Base-by-base conservation (phyloP, 257 asterid species). In the Nicotiana tabacum region DNA sequence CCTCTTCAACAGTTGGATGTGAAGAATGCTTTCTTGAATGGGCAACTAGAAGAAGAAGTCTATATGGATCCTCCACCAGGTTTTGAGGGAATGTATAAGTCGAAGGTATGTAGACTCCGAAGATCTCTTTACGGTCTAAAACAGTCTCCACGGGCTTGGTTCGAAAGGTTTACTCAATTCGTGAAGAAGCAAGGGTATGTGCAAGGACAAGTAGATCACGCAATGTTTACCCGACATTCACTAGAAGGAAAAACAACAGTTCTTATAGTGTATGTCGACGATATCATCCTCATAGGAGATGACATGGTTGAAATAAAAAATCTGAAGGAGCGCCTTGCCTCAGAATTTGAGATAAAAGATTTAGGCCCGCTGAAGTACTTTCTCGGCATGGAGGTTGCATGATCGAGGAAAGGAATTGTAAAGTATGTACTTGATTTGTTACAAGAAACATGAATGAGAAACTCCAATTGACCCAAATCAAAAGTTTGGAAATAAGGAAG, bases 301-400 rank as follows among this genome's bases (percentile, higher is more conserved):
- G 55, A 83, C 30, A 4, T 24, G 32, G 66, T 4, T 3, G 78
- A 72, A 37, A 17, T 61, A 5, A 8, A 27, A 3, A 64, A 32
- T 4, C 35, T 62, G 3, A 81, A 81, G 27, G 12, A 6, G 9
- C 4, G 12, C 4, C 29, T 80, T 13, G 57, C 61, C 9, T 17
- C 16, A 1, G 78, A 81, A 10, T 66, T 84, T 24, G 66, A 84
- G 8, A 84, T 80, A 13, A 84, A 84, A 17, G 78, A 24, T 2
- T 9, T 61, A 61, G 66, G 33, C 15, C 2, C 1, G 15, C 16
- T 21, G 7, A 21, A 61, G 66, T 84, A 81, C 32, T 72, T 84
- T 35, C 55, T 84, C 18, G 82, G 72, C 33, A 84, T 72, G 60
- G 51, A 74, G 66, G 39, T 84, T 32, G 78, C 78, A 1, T 15